Evolutionary conservation across 495 filamentous ascomycete species (phyloP).

Genomic region (Penicillium pancosmium): DNA sequence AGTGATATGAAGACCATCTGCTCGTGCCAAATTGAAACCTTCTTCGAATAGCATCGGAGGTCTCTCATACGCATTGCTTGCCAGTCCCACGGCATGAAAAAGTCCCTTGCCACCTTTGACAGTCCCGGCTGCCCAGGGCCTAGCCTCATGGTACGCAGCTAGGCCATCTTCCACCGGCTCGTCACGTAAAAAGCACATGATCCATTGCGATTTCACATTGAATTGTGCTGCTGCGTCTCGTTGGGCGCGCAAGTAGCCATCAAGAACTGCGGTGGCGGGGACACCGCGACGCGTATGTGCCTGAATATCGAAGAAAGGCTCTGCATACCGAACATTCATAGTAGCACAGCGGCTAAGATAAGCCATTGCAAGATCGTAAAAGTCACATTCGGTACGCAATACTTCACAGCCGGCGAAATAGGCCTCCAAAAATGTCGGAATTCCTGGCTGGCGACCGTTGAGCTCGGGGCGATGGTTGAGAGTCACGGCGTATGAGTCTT

Average conservation of each 20-base stretch:
- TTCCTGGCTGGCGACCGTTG: conserved; percentile 33
- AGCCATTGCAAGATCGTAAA: conserved; percentile 45
- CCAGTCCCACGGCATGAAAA: conserved; percentile 46
- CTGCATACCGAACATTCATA: conserved; percentile 47
- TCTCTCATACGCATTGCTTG: conserved; percentile 42
- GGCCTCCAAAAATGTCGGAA: conserved; percentile 43
- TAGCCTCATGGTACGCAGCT: conserved; percentile 26
- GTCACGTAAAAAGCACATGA: conserved; percentile 47
- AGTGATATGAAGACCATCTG: conserved; percentile 42
- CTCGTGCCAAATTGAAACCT: conserved; percentile 33
- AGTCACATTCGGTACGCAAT: conserved; percentile 40
- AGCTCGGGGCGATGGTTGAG: conserved; percentile 38
- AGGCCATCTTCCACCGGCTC: conserved; percentile 30
- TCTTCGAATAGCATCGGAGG: conserved; percentile 44
- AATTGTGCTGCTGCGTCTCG: conserved; percentile 27
- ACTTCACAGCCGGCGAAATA: conserved; percentile 47
- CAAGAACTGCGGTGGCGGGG: conserved; percentile 32
- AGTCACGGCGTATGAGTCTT: conserved; percentile 36
- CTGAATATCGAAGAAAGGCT: conserved; percentile 49
- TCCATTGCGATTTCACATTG: conserved; percentile 37
- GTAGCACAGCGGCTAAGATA: conserved; percentile 34
- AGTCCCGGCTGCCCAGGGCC: conserved; percentile 32
- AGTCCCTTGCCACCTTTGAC: conserved; percentile 33
- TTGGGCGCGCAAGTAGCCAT: conserved; percentile 40
- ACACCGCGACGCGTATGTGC: conserved; percentile 44